These are phyloP conservation scores for Colletotrichum falcatum DNA, from an alignment of 2,329 filamentous ascomycete genomes.

Conservation along the genomic window DNA sequence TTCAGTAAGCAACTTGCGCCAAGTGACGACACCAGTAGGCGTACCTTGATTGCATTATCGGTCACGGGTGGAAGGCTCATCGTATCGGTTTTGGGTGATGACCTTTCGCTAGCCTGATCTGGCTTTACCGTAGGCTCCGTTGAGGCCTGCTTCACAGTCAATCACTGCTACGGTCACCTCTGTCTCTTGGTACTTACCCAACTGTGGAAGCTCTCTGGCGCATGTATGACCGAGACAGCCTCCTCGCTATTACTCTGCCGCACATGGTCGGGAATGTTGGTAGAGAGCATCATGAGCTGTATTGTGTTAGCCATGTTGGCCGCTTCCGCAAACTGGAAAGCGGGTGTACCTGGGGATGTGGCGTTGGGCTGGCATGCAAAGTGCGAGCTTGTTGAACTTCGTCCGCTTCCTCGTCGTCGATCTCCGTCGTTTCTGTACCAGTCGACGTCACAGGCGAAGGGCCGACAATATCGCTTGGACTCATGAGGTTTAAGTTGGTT, in stretches of 20 bases:
- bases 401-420: conserved; percentile 80
- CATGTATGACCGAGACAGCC: conserved; percentile 91
- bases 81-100: conserved; percentile 55
- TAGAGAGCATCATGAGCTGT: conserved; percentile 66
- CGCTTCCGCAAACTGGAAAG: background rate
- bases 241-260: conserved; percentile 76
- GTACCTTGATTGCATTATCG: conserved; percentile 54
- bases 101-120: conserved; percentile 50
- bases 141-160: conserved; percentile 54
- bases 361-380: conserved; percentile 50
- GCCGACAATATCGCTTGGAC: conserved; percentile 78
- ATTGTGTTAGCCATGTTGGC: background rate
- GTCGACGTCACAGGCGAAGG: conserved; percentile 89
- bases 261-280: conserved; percentile 68
- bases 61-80: conserved; percentile 51
- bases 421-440: conserved; percentile 85
- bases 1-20: conserved; percentile 4
- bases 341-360: conserved; percentile 54
- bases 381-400: conserved; percentile 62
- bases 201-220: conserved; percentile 82
- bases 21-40: background rate
- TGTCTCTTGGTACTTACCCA: conserved; percentile 70
- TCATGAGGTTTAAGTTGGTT: conserved; percentile 66
- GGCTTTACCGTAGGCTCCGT: conserved; percentile 53
- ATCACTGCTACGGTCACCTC: conserved; percentile 24